Conservation (phyloP, 192 early-diverging fungal genomes). For the Coemansia sp. region DNA sequence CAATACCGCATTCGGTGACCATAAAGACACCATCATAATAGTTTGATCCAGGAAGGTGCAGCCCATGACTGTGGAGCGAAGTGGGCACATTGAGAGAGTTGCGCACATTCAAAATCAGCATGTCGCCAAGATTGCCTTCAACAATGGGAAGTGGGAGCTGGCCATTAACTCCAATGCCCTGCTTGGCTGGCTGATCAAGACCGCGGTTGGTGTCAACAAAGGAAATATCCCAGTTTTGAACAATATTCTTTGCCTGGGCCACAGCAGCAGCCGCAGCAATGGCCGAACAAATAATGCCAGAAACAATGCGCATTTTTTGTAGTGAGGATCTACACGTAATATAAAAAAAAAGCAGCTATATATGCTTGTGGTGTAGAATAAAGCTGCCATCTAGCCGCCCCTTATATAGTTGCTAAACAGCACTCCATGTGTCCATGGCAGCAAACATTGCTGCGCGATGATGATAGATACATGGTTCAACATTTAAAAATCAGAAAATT, state of each 20-base stretch:
- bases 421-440: too few species aligned
- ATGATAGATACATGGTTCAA: too few species aligned
- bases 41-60: conserved; percentile 65
- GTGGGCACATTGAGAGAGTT: conserved; percentile 63
- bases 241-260: conserved; percentile 18
- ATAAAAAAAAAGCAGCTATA: too few species aligned
- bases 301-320: too few species aligned
- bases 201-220: conserved; percentile 32
- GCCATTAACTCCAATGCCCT: conserved; percentile 29
- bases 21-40: conserved; percentile 67
- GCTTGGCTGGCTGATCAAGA: conserved; percentile 21
- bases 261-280: background rate
- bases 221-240: conserved; percentile 35
- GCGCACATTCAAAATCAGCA: conserved; percentile 41
- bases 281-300: too few species aligned
- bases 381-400: too few species aligned
- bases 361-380: too few species aligned
- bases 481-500: too few species aligned
- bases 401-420: too few species aligned
- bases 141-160: conserved; percentile 29
- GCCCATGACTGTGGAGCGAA: conserved; percentile 71
- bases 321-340: too few species aligned
- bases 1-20: conserved; percentile 73
- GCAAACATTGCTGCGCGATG: too few species aligned
- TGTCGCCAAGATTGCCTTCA: conserved; percentile 25